phyloP scores from a whole-genome alignment of 176 grass and related monocot species.

The Urochloa ruziziensis region DNA sequence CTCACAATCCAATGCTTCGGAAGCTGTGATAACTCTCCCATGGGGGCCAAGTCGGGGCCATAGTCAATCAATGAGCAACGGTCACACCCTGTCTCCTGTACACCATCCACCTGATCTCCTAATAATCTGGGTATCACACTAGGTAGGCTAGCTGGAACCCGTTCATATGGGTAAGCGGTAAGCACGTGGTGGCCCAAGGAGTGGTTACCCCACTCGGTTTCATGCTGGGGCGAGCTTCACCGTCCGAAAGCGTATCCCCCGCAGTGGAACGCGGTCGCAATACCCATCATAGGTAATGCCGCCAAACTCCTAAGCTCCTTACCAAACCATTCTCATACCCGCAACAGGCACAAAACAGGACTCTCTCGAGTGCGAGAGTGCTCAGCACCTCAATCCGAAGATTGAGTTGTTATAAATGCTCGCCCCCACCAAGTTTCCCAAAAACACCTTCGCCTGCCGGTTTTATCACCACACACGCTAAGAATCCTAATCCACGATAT shows the following conservation, averaged over 20 bases:
- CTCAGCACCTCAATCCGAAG: neutral
- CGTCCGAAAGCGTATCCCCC: neutral
- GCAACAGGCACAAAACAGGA: neutral
- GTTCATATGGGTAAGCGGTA: neutral
- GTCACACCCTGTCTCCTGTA: neutral
- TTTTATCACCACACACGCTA: neutral
- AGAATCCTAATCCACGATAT: neutral
- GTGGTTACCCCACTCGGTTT: neutral
- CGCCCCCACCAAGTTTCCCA: neutral
- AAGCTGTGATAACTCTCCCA: neutral
- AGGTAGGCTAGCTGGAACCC: neutral
- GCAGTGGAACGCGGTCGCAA: neutral
- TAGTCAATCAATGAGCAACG: neutral
- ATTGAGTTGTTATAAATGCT: neutral
- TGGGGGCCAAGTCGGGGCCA: too few relatives aligned
- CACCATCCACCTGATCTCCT: neutral
- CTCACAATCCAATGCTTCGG: neutral
- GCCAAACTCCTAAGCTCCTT: neutral
- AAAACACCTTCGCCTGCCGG: neutral
- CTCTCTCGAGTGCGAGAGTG: neutral
- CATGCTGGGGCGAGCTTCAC: neutral
- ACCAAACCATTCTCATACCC: neutral
- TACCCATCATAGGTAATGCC: neutral
- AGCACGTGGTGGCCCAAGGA: neutral
- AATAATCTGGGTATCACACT: neutral